These are phyloP conservation scores for Posidonia australis DNA, from an alignment of 106 monocot species.

Conservation along the genomic window DNA sequence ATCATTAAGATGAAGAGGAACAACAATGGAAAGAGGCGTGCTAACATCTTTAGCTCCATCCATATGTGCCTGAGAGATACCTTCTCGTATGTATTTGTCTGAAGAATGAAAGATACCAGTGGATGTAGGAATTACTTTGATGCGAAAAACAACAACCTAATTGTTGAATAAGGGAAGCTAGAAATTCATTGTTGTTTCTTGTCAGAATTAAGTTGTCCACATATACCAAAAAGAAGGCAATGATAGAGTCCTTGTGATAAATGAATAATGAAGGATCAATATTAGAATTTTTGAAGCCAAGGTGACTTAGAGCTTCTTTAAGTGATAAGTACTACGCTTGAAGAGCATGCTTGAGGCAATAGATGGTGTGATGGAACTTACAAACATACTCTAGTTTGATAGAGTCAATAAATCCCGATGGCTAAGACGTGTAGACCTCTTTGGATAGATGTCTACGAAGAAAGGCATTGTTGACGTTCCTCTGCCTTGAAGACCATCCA, in stretches of 20 bases:
- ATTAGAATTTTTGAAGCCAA: neutral
- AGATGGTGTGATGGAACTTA: neutral
- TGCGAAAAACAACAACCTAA: neutral
- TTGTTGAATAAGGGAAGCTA: neutral
- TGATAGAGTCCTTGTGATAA: neutral
- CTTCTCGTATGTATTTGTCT: neutral
- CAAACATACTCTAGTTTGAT: neutral
- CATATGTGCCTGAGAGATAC: neutral
- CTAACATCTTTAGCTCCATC: neutral
- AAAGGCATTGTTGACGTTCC: too few relatives aligned
- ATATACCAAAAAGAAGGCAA: neutral
- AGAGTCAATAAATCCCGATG: neutral
- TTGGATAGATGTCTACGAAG: neutral
- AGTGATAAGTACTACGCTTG: neutral
- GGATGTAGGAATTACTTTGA: neutral
- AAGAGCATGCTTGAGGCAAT: neutral
- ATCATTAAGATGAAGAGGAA: neutral
- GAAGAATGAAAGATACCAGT: neutral
- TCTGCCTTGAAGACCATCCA: neutral
- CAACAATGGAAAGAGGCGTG: neutral
- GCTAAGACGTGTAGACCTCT: neutral
- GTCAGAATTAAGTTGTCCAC: too few relatives aligned
- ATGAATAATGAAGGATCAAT: neutral
- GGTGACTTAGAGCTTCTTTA: neutral
- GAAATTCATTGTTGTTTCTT: neutral